phyloP scores from a whole-genome alignment of 257 asterid species.

The Striga asiatica region DNA sequence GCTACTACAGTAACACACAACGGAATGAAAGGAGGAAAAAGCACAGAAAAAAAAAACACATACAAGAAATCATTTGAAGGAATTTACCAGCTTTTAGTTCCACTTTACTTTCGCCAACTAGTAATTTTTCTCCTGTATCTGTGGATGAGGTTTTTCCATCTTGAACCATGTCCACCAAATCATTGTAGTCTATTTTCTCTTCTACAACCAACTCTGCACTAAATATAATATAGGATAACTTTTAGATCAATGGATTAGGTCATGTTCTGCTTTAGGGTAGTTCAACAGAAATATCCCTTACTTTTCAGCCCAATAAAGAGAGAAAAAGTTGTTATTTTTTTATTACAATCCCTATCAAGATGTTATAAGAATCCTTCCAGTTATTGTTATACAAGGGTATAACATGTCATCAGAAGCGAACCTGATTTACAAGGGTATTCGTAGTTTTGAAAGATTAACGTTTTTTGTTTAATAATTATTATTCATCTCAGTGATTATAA shows the following conservation, averaged over 20 bases:
- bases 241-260: slow-evolving; percentile 5
- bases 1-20: no score
- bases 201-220: slow-evolving; percentile 79
- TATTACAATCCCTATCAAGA: no score
- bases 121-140: slow-evolving; percentile 20
- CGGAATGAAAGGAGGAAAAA: not conserved
- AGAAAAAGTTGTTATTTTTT: no score
- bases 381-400: no score
- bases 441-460: no score
- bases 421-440: no score
- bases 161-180: slow-evolving; percentile 50
- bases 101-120: slow-evolving; percentile 21
- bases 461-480: no score
- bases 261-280: not conserved
- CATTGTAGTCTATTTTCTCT: slow-evolving; percentile 81
- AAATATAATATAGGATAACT: slow-evolving; percentile 21
- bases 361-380: no score
- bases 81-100: slow-evolving; percentile 34
- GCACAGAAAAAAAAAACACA: not conserved
- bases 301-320: no score
- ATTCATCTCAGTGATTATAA: no score
- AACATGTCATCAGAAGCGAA: no score
- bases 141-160: slow-evolving; percentile 24
- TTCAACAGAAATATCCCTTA: no score
- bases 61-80: slow-evolving; percentile 1